Evolutionary conservation across 352 stramenopile genomes (phyloP).

Genomic region (Pythium periplocum): DNA sequence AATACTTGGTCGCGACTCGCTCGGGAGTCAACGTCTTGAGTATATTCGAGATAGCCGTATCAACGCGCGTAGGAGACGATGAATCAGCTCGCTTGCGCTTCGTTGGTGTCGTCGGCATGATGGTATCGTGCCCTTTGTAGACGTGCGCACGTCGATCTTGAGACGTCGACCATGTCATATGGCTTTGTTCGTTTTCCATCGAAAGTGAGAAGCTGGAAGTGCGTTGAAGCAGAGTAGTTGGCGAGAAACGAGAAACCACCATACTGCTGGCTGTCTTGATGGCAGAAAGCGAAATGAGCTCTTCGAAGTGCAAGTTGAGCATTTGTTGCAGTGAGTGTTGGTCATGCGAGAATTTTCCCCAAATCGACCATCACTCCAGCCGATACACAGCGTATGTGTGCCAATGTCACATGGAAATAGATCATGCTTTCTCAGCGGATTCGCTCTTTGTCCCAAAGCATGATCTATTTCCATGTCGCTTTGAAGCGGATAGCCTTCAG

Average conservation of each 20-base stretch:
- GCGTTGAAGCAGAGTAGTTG: neutral
- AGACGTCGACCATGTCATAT: slow-evolving; percentile 1
- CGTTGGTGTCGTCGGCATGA: slow-evolving; percentile 4
- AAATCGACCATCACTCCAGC: slow-evolving; percentile 12
- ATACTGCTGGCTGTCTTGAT: neutral
- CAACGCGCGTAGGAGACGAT: slow-evolving; percentile 6
- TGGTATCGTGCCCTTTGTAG: neutral
- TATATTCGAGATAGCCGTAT: slow-evolving; percentile 6
- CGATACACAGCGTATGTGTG: neutral
- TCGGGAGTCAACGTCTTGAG: slow-evolving; percentile 12
- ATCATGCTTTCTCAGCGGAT: no score
- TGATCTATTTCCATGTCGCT: no score
- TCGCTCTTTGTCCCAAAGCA: no score
- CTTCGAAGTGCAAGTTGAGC: neutral
- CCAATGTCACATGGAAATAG: no score
- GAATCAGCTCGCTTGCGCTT: slow-evolving; percentile 11
- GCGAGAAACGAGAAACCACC: no score
- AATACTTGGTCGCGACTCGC: slow-evolving; percentile 13
- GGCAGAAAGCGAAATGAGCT: neutral
- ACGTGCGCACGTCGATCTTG: slow-evolving; percentile 11
- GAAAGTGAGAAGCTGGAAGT: slow-evolving; percentile 8
- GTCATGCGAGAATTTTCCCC: slow-evolving; percentile 11
- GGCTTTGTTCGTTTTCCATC: slow-evolving; percentile 1
- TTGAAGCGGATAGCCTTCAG: no score
- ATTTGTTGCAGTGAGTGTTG: slow-evolving; percentile 9